Evolutionary conservation across 1,284 basidiomycete genomes (phyloP).

Genomic region (Phlebopus sp.): DNA sequence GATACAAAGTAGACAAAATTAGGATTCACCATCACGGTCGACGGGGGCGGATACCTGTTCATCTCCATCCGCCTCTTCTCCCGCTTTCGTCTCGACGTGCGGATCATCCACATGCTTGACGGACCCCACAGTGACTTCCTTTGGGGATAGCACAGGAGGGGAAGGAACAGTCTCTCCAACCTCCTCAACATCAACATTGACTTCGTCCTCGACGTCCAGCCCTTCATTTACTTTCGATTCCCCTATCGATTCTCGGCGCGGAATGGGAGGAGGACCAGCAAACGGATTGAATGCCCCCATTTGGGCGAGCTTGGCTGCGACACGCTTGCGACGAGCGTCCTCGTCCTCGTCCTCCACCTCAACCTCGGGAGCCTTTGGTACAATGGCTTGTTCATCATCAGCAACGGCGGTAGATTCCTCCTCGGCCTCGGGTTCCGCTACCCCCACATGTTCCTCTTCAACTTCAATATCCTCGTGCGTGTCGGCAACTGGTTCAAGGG

Average conservation of each 20-base stretch:
- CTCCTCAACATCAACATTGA: conserved; percentile 24
- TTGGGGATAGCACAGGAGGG: conserved; percentile 15
- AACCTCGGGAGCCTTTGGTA: conserved; percentile 17
- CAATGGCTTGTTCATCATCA: conserved; percentile 18
- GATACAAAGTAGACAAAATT: conserved; percentile 30
- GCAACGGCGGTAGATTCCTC: conserved; percentile 1
- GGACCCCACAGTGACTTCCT: conserved; percentile 2
- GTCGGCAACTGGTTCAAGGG: conserved; percentile 8
- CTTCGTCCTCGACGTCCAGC: conserved; percentile 21
- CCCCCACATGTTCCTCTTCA: conserved; percentile 16
- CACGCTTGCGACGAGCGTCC: conserved; percentile 48
- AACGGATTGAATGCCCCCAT: conserved; percentile 68
- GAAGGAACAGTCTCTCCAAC: conserved; percentile 8
- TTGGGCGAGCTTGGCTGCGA: conserved; percentile 61
- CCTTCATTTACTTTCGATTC: conserved; percentile 10
- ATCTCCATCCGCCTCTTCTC: conserved; percentile 20
- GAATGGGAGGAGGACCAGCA: conserved; percentile 35
- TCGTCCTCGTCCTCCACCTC: conserved; percentile 50
- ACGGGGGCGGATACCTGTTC: conserved; percentile 16
- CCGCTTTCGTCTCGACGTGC: conserved; percentile 14
- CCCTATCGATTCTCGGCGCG: conserved; percentile 25
- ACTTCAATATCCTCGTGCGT: conserved; percentile 16
- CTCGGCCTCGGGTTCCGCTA: conserved; percentile 2
- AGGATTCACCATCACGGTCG: conserved; percentile 57
- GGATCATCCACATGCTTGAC: conserved; percentile 8